Base-by-base conservation (phyloP, 306 rosid species). In the Rosa chinensis region DNA sequence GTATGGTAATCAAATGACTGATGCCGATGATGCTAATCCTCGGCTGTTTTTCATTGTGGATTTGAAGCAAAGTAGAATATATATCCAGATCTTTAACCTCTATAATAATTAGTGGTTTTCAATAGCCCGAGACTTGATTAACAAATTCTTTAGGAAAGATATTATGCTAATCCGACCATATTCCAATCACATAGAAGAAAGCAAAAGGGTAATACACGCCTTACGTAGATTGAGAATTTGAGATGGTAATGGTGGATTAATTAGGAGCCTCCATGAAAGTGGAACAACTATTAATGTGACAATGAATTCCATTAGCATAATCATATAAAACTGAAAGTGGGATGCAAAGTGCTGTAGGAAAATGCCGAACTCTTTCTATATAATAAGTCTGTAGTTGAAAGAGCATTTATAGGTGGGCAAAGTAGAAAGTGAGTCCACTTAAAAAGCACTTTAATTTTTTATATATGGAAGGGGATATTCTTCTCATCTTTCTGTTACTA, bases 291-390 rank as follows among this genome's bases (percentile, higher is more conserved):
- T 86, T 67, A 40, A 0, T 73, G 80, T 80, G 80, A 79, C 82
- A 79, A 42, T 42, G 70, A 78, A 80, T 77, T 81, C 80, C 86
- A 82, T 86, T 87, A 80, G 80, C 86, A 86, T 75, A 85, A 86
- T 88, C 84, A 84, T 89, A 79, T 77, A 61, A 84, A 85, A 84
- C 81, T 42, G 80, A 85, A 85, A 88, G 94, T 90, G 90, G 89
- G 49, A 75, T 81, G 11, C 66, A 42, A 81, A 81, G 87, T 89
- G 88, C 81, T 84, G 81, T 85, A 21, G 77, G 66, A 47, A 81
- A 80, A 84, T 82, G 66, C 80, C 87, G 11, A 84, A 56, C 77
- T 79, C 84, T 44, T 62, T 76, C 67, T 25, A 25, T 66, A 77
- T 23, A 75, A 37, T 37, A 43, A 37, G 78, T 80, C 17, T 70